A percentile compares a stretch with the other conserved stretches of the same genome.
Evolutionary conservation across 768 basidiomycete genomes (phyloP).

Genomic region (Auricularia sp.): DNA sequence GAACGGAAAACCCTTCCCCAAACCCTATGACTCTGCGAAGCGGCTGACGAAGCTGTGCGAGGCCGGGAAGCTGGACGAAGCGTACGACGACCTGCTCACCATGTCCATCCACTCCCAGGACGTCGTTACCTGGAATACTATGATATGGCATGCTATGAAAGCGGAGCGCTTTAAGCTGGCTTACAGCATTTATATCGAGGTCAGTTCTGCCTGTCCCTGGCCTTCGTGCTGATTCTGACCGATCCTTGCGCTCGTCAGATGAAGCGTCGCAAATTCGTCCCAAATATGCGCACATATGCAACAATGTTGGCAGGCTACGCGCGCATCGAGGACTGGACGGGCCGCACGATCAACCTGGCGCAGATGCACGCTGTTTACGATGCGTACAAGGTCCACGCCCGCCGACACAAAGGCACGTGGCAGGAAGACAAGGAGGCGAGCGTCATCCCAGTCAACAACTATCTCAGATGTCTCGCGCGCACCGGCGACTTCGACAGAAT

Average conservation of each 20-base stretch:
- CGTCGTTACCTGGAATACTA: conserved; percentile 65
- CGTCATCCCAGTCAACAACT: conserved; percentile 42
- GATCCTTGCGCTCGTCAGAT: conserved; percentile 38
- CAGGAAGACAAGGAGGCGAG: conserved; percentile 38
- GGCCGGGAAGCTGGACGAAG: conserved; percentile 47
- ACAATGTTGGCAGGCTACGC: conserved; percentile 61
- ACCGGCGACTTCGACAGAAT: conserved; percentile 52
- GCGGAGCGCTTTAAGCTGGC: conserved; percentile 47
- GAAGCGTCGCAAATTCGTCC: conserved; percentile 73
- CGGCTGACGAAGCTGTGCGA: conserved; percentile 34
- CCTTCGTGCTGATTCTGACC: conserved; percentile 4
- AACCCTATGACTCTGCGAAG: conserved; percentile 11
- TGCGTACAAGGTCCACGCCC: conserved; percentile 41
- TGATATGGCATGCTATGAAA: conserved; percentile 58
- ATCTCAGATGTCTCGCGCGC: conserved; percentile 58
- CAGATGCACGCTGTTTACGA: conserved; percentile 50
- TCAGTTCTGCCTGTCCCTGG: conserved; percentile 24
- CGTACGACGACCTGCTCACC: conserved; percentile 56
- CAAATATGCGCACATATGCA: conserved; percentile 55
- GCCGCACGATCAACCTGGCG: conserved; percentile 41
- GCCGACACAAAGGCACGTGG: conserved; percentile 39
- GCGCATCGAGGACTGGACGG: conserved; percentile 51
- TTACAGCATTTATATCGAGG: conserved; percentile 61
- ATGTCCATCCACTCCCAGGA: conserved; percentile 69
- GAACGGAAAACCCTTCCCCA: too few species aligned